phyloP scores from a whole-genome alignment of 257 asterid genomes.

The Cordia subcordata region DNA sequence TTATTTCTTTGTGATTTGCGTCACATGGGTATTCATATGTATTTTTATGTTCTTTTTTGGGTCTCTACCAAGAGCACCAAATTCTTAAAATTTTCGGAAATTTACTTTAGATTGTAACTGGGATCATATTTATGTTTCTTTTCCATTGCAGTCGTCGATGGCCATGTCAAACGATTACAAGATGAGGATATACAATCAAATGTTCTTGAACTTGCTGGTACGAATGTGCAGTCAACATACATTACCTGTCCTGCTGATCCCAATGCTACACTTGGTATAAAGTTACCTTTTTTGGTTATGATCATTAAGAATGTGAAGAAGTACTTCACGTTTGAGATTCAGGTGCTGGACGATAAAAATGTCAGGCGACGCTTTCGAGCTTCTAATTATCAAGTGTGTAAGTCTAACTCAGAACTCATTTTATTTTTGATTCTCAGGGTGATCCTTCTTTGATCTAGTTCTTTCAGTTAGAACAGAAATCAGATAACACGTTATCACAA shows the following conservation, averaged over 20 bases:
- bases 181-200: constrained; percentile 97
- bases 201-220: constrained; percentile 74
- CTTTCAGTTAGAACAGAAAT: no score
- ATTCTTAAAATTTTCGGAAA: no score
- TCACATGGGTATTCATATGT: no score
- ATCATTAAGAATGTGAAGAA: constrained; percentile 81
- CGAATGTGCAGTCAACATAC: constrained; percentile 76
- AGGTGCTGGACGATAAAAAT: constrained; percentile 96
- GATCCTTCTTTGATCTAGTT: background rate
- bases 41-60: no score
- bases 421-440: constrained; percentile 7
- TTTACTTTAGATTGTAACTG: background rate
- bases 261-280: constrained; percentile 90
- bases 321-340: constrained; percentile 95
- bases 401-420: constrained; percentile 40
- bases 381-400: constrained; percentile 98
- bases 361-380: constrained; percentile 96
- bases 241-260: constrained; percentile 99
- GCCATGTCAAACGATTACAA: constrained; percentile 76
- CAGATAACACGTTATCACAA: background rate
- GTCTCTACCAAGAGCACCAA: no score
- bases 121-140: background rate
- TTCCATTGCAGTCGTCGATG: constrained; percentile 60
- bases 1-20: no score
- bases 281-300: constrained; percentile 88